These are phyloP conservation scores for Acidomyces sp. DNA, from an alignment of 495 filamentous ascomycete genomes.

Conservation along the genomic window DNA sequence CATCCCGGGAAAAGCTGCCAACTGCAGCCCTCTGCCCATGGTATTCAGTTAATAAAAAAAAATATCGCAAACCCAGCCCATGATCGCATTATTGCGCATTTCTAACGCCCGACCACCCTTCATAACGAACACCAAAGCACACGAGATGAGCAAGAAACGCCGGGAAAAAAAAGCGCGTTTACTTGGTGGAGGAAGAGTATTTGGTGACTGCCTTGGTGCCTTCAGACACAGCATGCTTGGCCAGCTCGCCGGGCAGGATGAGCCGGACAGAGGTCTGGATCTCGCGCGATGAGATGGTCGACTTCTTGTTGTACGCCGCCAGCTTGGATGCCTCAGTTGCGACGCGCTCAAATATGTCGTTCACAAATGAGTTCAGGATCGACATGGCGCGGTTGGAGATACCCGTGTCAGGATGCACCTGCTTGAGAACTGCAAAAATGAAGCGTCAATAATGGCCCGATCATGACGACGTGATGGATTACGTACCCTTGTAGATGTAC, in stretches of 20 bases:
- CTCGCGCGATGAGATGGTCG: conserved; percentile 97
- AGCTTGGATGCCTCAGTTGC: conserved; percentile 98
- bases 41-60: conserved; percentile 8
- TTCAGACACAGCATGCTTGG: conserved; percentile 98
- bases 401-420: conserved; percentile 99
- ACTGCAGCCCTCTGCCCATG: conserved; percentile 3
- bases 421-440: conserved; percentile 73
- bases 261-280: conserved; percentile 98
- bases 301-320: conserved; percentile 99
- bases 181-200: conserved; percentile 99
- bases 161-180: conserved; percentile 29
- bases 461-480: conserved; percentile 6
- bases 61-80: conserved; percentile 25
- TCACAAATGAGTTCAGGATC: conserved; percentile 99
- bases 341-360: conserved; percentile 99
- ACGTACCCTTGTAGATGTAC: conserved; percentile 99
- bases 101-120: conserved; percentile 24
- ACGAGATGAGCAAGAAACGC: conserved; percentile 11
- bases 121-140: conserved; percentile 19
- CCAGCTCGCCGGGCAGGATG: conserved; percentile 94
- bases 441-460: conserved; percentile 31
- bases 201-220: conserved; percentile 99
- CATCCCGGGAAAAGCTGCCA: conserved; percentile 1
- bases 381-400: conserved; percentile 99
- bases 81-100: conserved; percentile 30